Percentiles rank a stretch among this genome's conserved stretches.
Conservation (phyloP, 345 rosid species). For the Viola odorata region DNA sequence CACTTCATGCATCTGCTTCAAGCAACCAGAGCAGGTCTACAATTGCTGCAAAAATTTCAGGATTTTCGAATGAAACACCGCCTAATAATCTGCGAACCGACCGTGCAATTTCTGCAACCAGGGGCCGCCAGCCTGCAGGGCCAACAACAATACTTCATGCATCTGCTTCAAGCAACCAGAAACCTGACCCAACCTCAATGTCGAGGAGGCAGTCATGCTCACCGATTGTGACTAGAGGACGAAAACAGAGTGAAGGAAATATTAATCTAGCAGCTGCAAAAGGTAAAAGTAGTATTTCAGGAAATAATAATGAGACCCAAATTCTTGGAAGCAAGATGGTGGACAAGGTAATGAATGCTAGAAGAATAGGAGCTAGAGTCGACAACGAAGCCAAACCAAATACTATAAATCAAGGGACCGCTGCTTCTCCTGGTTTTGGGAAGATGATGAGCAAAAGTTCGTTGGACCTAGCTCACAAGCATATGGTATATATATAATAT, state of each 20-base stretch:
- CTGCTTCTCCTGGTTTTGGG: slow-evolving; percentile 11
- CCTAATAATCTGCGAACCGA: too few relatives aligned
- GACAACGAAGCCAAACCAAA: slow-evolving; percentile 20
- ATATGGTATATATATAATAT: slow-evolving; percentile 5
- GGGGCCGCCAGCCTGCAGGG: too few relatives aligned
- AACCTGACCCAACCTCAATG: slow-evolving; percentile 9
- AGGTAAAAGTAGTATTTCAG: slow-evolving; percentile 8
- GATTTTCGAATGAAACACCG: too few relatives aligned
- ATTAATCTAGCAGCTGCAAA: neutral
- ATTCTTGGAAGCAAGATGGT: slow-evolving; percentile 56
- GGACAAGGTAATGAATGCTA: slow-evolving; percentile 54
- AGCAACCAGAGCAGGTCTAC: slow-evolving; percentile 11
- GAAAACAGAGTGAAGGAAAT: slow-evolving; percentile 19
- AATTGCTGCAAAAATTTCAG: too few relatives aligned
- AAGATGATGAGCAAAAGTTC: slow-evolving; percentile 20
- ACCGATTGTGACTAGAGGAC: slow-evolving; percentile 35
- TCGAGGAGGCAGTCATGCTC: slow-evolving; percentile 46
- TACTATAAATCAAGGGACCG: neutral
- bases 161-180: slow-evolving; percentile 2
- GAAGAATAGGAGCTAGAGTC: slow-evolving; percentile 30
- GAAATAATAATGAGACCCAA: slow-evolving; percentile 21
- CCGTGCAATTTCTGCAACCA: too few relatives aligned
- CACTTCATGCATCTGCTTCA: neutral
- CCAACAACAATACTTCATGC: neutral
- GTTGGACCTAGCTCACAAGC: slow-evolving; percentile 16